Percentiles rank a stretch among this genome's conserved stretches.
Conservation (phyloP, 129 eudicot species). For the Sambucus nigra region DNA sequence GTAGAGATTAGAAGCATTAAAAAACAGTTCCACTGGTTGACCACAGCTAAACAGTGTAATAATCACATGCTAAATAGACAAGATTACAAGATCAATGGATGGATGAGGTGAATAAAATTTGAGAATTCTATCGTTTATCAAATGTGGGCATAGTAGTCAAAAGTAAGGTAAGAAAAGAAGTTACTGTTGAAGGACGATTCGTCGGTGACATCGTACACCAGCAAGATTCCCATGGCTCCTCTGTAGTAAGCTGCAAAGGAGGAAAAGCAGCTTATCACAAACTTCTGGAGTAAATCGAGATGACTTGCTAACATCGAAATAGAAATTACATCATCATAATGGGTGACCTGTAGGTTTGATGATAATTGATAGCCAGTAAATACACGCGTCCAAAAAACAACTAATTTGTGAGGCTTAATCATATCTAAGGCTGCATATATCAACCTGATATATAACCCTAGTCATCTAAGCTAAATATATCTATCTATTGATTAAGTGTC, state of each 20-base stretch:
- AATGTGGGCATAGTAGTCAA: too few relatives aligned
- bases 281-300: not conserved
- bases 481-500: not conserved
- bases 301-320: not conserved
- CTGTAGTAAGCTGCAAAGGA: slow-evolving; percentile 28
- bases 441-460: not conserved
- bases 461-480: not conserved
- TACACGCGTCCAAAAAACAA: not conserved
- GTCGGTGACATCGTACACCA: slow-evolving; percentile 32
- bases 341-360: not conserved
- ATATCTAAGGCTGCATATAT: not conserved
- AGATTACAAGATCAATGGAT: not conserved
- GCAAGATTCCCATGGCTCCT: slow-evolving; percentile 43
- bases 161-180: slow-evolving; percentile 1
- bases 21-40: not conserved
- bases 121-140: not conserved
- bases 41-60: not conserved
- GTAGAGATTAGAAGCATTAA: not conserved
- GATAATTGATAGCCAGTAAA: not conserved
- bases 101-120: not conserved
- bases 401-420: not conserved
- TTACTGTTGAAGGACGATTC: slow-evolving; percentile 35
- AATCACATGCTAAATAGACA: too few relatives aligned
- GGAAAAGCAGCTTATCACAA: not conserved
- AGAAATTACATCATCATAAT: too few relatives aligned